Percentiles rank a stretch among this genome's conserved stretches.
Conservation (phyloP, 2,329 filamentous ascomycete genomes). For the Alternaria sp. region DNA sequence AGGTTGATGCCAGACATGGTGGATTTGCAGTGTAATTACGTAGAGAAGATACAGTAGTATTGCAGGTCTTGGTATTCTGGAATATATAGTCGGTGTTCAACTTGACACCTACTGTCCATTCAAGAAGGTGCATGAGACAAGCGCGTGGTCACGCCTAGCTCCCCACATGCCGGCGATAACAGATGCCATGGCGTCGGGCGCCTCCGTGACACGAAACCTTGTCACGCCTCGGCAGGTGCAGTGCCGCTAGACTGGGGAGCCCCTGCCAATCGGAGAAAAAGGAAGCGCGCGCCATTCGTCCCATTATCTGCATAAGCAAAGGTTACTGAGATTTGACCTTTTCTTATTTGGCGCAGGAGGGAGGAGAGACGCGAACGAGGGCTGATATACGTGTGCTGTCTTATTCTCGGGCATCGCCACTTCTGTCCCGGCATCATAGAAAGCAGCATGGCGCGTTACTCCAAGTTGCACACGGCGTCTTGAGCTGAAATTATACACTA, state of each 20-base stretch:
- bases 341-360: constrained; percentile 2
- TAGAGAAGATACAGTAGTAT: not conserved
- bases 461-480: not conserved
- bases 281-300: not conserved
- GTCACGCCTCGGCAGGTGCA: not conserved
- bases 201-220: constrained; percentile 10
- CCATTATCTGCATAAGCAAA: not conserved
- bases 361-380: not conserved
- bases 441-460: not conserved
- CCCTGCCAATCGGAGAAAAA: constrained; percentile 14
- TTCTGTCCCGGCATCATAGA: not conserved
- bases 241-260: not conserved
- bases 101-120: constrained; percentile 2
- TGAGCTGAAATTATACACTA: not conserved
- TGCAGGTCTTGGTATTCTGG: not conserved
- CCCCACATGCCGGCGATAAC: constrained; percentile 15
- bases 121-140: constrained; percentile 15
- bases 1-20: constrained; percentile 46
- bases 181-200: constrained; percentile 10
- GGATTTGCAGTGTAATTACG: not conserved
- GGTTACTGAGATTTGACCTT: not conserved
- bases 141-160: constrained; percentile 1
- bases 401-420: not conserved
- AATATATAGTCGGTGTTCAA: not conserved
- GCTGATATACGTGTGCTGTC: not conserved